Conservation (phyloP, 2,329 filamentous ascomycete genomes). For the Cladophialophora bantiana region DNA sequence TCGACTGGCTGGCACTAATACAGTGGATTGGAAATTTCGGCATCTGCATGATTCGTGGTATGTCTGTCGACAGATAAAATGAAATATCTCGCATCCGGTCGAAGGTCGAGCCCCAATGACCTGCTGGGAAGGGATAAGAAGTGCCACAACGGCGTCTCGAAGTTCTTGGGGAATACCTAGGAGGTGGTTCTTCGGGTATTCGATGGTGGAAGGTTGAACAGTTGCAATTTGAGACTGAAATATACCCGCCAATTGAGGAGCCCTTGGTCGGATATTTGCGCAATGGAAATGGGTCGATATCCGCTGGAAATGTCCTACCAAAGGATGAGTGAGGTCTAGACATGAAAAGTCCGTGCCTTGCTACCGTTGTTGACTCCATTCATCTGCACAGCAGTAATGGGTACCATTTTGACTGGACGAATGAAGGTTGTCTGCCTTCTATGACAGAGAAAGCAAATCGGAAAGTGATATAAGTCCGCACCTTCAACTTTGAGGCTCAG, state of each 20-base stretch:
- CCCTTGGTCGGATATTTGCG: neutral
- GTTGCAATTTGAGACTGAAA: neutral
- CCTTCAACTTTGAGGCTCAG: neutral
- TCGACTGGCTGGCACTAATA: constrained; percentile 24
- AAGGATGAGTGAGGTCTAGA: neutral
- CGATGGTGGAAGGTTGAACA: neutral
- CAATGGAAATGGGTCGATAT: neutral
- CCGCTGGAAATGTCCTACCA: neutral
- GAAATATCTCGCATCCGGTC: constrained; percentile 24
- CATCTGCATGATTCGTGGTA: constrained; percentile 25
- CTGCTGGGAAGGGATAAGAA: neutral
- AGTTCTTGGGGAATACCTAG: constrained; percentile 33
- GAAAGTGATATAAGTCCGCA: constrained; percentile 1
- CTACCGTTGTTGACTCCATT: neutral
- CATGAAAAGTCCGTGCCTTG: neutral
- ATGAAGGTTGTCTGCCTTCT: neutral
- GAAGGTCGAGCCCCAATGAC: constrained; percentile 13
- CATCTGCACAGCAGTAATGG: neutral
- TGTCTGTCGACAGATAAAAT: constrained; percentile 28
- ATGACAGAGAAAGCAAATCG: neutral
- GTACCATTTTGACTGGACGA: constrained; percentile 2
- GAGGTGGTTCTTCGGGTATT: constrained; percentile 28
- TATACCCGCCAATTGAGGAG: neutral
- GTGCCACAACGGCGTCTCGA: constrained; percentile 23
- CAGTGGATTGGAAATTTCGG: constrained; percentile 3